Evolutionary conservation across 768 basidiomycete species (phyloP).

Genomic region (Crepidotus variabilis): DNA sequence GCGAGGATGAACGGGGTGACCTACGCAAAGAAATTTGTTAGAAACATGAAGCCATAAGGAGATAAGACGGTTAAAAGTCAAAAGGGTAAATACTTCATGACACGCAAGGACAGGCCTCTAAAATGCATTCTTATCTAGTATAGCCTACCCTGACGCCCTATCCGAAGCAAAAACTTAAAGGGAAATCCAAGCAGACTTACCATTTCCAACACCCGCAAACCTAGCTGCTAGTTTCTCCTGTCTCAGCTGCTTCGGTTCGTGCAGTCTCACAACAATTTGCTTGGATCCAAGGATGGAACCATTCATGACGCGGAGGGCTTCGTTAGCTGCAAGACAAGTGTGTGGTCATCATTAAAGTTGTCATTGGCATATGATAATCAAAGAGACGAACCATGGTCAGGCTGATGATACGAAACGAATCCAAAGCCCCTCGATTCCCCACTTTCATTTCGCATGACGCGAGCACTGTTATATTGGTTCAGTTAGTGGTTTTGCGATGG

Average conservation of each 20-base stretch:
- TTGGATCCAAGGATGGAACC: conserved; percentile 68
- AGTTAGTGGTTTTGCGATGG: too few relatives aligned
- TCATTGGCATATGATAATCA: background rate
- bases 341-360: background rate
- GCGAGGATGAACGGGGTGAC: conserved; percentile 76
- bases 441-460: conserved; percentile 85
- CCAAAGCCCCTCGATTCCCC: conserved; percentile 87
- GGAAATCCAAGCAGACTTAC: background rate
- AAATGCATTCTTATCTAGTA: background rate
- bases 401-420: conserved; percentile 83
- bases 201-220: conserved; percentile 29
- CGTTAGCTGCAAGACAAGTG: conserved; percentile 43
- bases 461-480: conserved; percentile 50
- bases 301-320: conserved; percentile 81
- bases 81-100: too few relatives aligned
- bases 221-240: conserved; percentile 85
- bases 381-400: conserved; percentile 63
- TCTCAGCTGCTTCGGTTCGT: conserved; percentile 89
- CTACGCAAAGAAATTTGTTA: conserved; percentile 11
- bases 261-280: conserved; percentile 80
- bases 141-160: background rate
- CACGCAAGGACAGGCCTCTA: too few relatives aligned
- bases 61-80: too few relatives aligned
- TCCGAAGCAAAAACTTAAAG: background rate
- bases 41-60: background rate